phyloP scores from a whole-genome alignment of 345 rosid species.

The Schrenkiella parvula region DNA sequence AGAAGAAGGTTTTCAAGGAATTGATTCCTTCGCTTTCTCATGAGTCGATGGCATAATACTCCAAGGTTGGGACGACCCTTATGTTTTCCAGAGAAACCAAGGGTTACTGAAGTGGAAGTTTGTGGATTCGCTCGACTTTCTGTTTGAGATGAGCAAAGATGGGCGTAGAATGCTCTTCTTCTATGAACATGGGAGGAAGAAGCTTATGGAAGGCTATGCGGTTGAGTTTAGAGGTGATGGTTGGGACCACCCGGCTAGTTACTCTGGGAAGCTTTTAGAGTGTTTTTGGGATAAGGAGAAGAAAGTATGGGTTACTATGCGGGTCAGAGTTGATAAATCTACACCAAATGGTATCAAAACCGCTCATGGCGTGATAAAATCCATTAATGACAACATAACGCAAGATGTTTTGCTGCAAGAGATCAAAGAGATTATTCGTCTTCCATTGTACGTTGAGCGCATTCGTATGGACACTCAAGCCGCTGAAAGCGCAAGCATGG shows the following conservation, averaged over 20 bases:
- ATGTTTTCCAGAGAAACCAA: constrained; percentile 50
- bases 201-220: constrained; percentile 54
- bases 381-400: constrained; percentile 76
- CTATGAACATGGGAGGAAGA: constrained; percentile 54
- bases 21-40: constrained; percentile 82
- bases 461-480: constrained; percentile 44
- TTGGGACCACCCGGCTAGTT: constrained; percentile 45
- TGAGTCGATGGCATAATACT: constrained; percentile 89
- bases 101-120: constrained; percentile 91
- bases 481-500: constrained; percentile 2
- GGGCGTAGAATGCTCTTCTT: constrained; percentile 47
- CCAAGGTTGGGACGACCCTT: constrained; percentile 97
- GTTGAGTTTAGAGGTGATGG: constrained; percentile 63
- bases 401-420: constrained; percentile 64
- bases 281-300: constrained; percentile 61
- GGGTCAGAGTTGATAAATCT: constrained; percentile 64
- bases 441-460: constrained; percentile 84
- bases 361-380: constrained; percentile 62
- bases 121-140: constrained; percentile 74
- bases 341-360: constrained; percentile 64
- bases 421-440: constrained; percentile 57
- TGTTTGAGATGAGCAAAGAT: constrained; percentile 63
- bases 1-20: constrained; percentile 60
- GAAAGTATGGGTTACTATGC: constrained; percentile 59
- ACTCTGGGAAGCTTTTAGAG: constrained; percentile 72